These are phyloP conservation scores for Globisporangium camurandrum DNA, from an alignment of 352 stramenopile species.

Conservation along the genomic window DNA sequence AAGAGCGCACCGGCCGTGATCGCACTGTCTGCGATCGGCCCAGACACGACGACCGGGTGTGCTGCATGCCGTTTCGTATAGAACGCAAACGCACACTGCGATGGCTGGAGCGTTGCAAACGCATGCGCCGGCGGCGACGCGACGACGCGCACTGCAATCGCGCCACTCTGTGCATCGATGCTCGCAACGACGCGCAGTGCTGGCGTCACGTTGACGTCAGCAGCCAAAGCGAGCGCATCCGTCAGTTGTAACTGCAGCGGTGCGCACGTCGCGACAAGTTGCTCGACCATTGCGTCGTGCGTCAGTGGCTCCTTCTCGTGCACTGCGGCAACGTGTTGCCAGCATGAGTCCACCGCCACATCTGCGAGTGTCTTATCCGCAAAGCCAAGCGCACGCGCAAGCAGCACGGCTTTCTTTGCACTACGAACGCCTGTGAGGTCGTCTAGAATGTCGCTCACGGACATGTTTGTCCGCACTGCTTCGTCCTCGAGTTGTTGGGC, in stretches of 20 bases:
- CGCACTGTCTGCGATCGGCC: conserved; percentile 61
- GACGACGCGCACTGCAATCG: conserved; percentile 48
- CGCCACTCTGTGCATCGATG: conserved; percentile 36
- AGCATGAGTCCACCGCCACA: conserved; percentile 46
- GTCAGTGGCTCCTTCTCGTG: conserved; percentile 33
- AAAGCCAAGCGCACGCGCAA: conserved; percentile 92
- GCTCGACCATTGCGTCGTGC: conserved; percentile 45
- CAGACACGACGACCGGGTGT: conserved; percentile 73
- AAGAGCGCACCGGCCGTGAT: conserved; percentile 79
- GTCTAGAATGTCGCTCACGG: conserved; percentile 81
- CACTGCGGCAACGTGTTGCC: conserved; percentile 15
- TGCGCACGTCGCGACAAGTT: conserved; percentile 33
- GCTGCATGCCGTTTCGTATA: conserved; percentile 67
- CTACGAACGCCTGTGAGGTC: conserved; percentile 88
- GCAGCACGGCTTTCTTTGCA: conserved; percentile 87
- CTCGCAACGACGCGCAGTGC: conserved; percentile 48
- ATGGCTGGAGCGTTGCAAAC: conserved; percentile 55
- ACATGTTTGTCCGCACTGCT: conserved; percentile 39
- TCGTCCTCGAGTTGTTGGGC: too few species aligned
- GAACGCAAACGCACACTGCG: conserved; percentile 70
- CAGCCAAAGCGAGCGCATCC: conserved; percentile 13
- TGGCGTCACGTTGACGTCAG: conserved; percentile 17
- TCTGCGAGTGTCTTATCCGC: conserved; percentile 66
- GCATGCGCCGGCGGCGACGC: conserved; percentile 30
- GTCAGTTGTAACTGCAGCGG: conserved; percentile 38